Base-by-base conservation (phyloP, 805 yeast genomes). In the Peterozyma xylosa region DNA sequence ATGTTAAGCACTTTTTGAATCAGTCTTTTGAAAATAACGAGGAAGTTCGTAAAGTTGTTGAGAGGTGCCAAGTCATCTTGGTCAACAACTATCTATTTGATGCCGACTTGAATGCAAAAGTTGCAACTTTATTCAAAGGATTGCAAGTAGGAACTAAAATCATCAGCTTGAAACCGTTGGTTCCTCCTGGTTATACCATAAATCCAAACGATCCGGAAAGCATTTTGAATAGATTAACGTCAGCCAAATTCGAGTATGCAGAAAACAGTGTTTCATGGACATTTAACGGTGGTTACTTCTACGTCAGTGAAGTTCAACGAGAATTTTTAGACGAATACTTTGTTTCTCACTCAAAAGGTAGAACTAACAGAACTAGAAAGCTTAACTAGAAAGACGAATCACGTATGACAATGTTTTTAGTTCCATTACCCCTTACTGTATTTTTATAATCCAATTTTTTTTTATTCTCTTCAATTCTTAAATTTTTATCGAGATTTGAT, bases 241-340 rank as follows among this genome's bases (percentile, higher is more conserved):
- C 86, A 4, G 77, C 77, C 44, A 77, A 75, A 51, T 78, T 68
- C 49, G 73, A 74, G 55, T 82, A 88, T 50, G 80, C 76, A 14
- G 74, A 76, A 43, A 78, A 80, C 44, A 77, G 89, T 37, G 96
- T 90, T 9, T 84, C 95, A 39, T 89, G 97, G 97, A 88, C 96
- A 0, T 80, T 82, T 5, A 87, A 85, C 39, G 88, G 88, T 43
- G 86, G 86, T 1, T 79, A 77, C 9, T 89, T 86, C 60, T 90
- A 76, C 59, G 76, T 90, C 7, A 77, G 93, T 13, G 81, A 88
- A 9, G 86, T 86, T 9, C 56, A 58, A 58, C 45, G 45, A 2
- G 63, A 59, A 32, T 53, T 64, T n/a, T 58, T 61, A 14, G 59
- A 51, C 27, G 65, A 60, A 30, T 59, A 62, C 37, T 60, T 63